phyloP scores from a whole-genome alignment of 2,329 filamentous ascomycete genomes.

The Ascochyta pisi region DNA sequence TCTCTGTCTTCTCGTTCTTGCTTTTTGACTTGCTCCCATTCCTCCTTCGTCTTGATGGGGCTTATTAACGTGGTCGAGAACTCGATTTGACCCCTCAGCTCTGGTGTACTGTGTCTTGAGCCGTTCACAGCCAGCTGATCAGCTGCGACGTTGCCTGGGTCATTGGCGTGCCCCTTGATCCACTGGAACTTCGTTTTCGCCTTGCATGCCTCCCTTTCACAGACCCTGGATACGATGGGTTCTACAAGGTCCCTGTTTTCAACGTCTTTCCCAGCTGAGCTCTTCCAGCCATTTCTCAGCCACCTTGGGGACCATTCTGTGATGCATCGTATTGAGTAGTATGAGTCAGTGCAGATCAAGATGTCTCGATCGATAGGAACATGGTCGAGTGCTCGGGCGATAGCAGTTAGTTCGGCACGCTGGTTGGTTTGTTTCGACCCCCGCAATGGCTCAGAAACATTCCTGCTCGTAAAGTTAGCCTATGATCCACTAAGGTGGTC shows the following conservation, averaged over 20 bases:
- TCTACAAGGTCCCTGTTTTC: slow-evolving; percentile 87
- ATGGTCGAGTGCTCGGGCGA: slow-evolving; percentile 81
- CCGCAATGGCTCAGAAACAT: slow-evolving; percentile 76
- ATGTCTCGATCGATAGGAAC: slow-evolving; percentile 72
- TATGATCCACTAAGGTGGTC: not conserved
- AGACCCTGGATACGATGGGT: slow-evolving; percentile 73
- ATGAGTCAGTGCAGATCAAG: slow-evolving; percentile 85
- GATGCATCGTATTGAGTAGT: slow-evolving; percentile 88
- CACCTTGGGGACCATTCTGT: slow-evolving; percentile 83
- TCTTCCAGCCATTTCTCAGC: slow-evolving; percentile 80
- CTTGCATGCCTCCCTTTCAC: slow-evolving; percentile 64
- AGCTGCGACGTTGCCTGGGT: slow-evolving; percentile 79
- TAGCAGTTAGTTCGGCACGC: slow-evolving; percentile 90
- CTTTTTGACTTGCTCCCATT: slow-evolving; percentile 14
- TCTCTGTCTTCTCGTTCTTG: slow-evolving; percentile 12
- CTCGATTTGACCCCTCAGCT: slow-evolving; percentile 18
- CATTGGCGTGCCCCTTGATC: slow-evolving; percentile 83
- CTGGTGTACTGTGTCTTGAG: slow-evolving; percentile 23
- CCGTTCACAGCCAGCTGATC: slow-evolving; percentile 58
- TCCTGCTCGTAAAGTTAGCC: slow-evolving; percentile 53
- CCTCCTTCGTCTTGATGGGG: slow-evolving; percentile 13
- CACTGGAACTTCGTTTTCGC: slow-evolving; percentile 76
- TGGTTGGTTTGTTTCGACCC: slow-evolving; percentile 89
- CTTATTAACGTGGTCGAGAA: slow-evolving; percentile 20
- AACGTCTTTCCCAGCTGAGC: slow-evolving; percentile 71